Evolutionary conservation across 2,329 filamentous ascomycete genomes (phyloP), one percentile per base, ranked within the genome.

Genomic region (Colletotrichum horii): DNA sequence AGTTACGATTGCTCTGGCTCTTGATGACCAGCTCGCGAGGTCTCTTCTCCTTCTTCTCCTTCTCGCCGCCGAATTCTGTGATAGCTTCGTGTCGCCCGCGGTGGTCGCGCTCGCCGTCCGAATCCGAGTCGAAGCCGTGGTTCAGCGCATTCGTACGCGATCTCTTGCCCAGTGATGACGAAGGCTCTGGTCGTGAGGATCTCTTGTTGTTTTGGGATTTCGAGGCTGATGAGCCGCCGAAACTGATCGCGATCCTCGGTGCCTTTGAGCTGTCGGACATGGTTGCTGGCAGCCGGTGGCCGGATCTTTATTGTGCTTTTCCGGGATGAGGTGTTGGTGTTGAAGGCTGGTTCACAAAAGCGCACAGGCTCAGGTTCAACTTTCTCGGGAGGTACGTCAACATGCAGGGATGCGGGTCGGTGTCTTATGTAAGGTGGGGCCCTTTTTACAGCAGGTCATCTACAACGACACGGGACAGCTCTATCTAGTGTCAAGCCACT

Each of bases 1-100:
- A 93, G 84, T 94, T 90, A 69, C 89, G 87, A 83, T 94, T 94
- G 77, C 86, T 84, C 79, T 90, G 87, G 52, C 85, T 85, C 34
- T 87, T 85, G 78, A 95, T 95, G 22, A 94, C 85, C 60, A 91
- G 85, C 9, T 87, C 79, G 75, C 82, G 83, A 75, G 82, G 56
- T 64, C 38, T 58, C 70, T 73, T 28, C 79, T 83, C 75, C 58
- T 85, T 82, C 77, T 83, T 78, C 77, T 81, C 77, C 77, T 81
- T 85, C 78, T 89, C 88, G 30, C 81, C 84, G 2, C 87, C 88
- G 76, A 91, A 89, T 0, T 87, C 88, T 9, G 87, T 88, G 34
- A 92, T 89, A 28, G 80, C 81, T 79, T 91, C 87, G 77, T 88
- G 85, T 32, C 80, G 83, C 12, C 80, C 80, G 60, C 70, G 24